Conservation (phyloP, 2,329 filamentous ascomycete species). For the Gaeumannomyces sp. region DNA sequence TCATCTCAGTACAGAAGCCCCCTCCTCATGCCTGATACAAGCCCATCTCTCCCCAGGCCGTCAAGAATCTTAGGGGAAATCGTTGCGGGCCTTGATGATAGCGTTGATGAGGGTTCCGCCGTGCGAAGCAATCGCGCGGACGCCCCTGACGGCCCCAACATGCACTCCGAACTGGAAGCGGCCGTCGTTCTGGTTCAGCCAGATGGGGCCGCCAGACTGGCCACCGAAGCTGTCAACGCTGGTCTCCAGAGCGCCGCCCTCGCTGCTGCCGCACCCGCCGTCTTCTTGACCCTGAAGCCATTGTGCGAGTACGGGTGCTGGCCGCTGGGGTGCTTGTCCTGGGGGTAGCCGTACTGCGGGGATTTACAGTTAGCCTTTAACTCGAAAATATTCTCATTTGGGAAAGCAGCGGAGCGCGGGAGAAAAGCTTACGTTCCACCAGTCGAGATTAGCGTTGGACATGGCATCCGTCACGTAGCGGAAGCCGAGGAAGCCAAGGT, state of each 20-base stretch:
- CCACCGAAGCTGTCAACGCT: background rate
- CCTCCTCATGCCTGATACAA: background rate
- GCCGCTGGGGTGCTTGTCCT: background rate
- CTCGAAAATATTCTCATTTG: background rate
- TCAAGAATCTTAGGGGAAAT: conserved; percentile 14
- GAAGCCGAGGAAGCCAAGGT: conserved; percentile 4
- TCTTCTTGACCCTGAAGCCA: background rate
- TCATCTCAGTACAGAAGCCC: no score
- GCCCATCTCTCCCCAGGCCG: background rate
- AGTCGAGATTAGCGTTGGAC: background rate
- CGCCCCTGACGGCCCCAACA: background rate
- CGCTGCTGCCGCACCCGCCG: background rate
- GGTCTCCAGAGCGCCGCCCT: conserved; percentile 1
- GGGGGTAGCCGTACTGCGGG: background rate
- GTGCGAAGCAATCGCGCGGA: background rate
- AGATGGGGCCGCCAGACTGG: conserved; percentile 5
- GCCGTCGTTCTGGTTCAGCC: background rate
- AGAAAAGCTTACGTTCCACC: background rate
- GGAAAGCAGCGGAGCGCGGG: background rate
- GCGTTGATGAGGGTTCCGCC: conserved; percentile 1
- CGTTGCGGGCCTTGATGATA: conserved; percentile 3
- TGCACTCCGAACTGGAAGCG: background rate
- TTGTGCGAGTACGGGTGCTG: conserved; percentile 4
- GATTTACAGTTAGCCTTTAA: background rate
- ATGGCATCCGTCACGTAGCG: background rate